Evolutionary conservation across 148 eudicot species (phyloP), one percentile per base, ranked within the genome.

Genomic region (Dysphania ambrosioides): DNA sequence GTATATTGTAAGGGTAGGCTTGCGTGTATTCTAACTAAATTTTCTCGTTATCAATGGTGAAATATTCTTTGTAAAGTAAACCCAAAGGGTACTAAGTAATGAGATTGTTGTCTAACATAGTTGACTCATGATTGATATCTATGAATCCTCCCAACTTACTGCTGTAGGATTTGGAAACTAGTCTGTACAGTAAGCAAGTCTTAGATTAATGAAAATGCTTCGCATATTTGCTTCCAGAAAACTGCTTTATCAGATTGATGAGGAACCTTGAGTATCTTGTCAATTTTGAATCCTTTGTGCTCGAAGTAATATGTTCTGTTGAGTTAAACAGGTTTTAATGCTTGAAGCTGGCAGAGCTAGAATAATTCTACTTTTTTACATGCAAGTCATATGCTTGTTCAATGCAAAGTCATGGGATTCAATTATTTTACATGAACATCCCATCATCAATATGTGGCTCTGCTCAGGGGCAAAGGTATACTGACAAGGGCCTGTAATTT

Each of bases 21-120:
- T 73, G 68, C 34, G 31, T 83, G 84, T 72, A 75, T 29, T 64
- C 26, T 78, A 26, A 42, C 38, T 41, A 24, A 60, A 32, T 58
- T 58, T 40, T 51, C 36, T 30, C 27, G 44, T 36, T 35, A 24
- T 57, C 26, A 29, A 73, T 69, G 78, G 41, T 61, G 62, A 66
- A 29, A 31, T 24, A 71, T 75, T 76, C 40, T 74, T 59, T 83
- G 86, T 81, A 79, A 60, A 73, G 65, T 58, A 29, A 32, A 63
- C 44, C 18, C 51, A 72, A 9, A 30, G 38, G 47, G n/a, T 64
- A 58, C 4, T 70, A 49, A 65, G 53, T 59, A 24, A 68, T 38
- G 47, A 51, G 4, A 35, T 36, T 76, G 29, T 40, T 55, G 61
- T 71, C 71, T 42, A 66, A 36, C 18, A 10, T 29, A 59, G 58